Percentiles rank a stretch among this genome's conserved stretches.
Conservation (phyloP, 768 basidiomycete species). For the Leccinum boreale region DNA sequence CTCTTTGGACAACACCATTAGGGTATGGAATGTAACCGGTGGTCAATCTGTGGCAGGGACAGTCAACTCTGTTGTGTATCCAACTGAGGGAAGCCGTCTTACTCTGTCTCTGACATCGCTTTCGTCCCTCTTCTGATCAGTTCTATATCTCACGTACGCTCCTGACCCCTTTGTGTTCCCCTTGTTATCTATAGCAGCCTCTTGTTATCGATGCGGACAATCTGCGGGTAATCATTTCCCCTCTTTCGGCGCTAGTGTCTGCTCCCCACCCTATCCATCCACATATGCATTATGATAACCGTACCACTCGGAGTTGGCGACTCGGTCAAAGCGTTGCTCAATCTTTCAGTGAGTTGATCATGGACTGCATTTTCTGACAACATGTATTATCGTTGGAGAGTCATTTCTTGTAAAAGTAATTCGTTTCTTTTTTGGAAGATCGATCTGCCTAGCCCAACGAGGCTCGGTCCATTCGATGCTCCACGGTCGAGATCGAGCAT, state of each 20-base stretch:
- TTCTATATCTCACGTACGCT: not conserved
- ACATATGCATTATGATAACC: too few species aligned
- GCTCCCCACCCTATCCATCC: not conserved
- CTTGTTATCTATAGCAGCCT: not conserved
- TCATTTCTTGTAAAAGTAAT: too few species aligned
- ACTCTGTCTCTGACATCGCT: not conserved
- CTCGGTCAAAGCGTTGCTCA: not conserved
- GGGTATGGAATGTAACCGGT: too few species aligned
- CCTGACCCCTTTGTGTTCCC: not conserved
- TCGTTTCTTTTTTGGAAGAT: too few species aligned
- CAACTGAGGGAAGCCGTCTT: too few species aligned
- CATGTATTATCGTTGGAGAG: not conserved
- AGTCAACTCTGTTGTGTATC: too few species aligned
- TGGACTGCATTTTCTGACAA: not conserved
- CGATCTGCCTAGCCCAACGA: too few species aligned
- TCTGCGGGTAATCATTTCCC: too few species aligned
- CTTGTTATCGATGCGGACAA: not conserved
- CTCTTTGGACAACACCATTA: not conserved
- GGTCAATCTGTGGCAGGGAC: too few species aligned
- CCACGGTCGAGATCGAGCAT: not conserved
- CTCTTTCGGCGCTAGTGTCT: not conserved
- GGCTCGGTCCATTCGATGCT: too few species aligned
- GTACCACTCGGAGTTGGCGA: not conserved
- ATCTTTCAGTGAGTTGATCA: not conserved
- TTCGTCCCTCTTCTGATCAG: not conserved